Evolutionary conservation across 148 eudicot genomes (phyloP), one percentile per base, ranked within the genome.

Genomic region (Linanthus parryae): DNA sequence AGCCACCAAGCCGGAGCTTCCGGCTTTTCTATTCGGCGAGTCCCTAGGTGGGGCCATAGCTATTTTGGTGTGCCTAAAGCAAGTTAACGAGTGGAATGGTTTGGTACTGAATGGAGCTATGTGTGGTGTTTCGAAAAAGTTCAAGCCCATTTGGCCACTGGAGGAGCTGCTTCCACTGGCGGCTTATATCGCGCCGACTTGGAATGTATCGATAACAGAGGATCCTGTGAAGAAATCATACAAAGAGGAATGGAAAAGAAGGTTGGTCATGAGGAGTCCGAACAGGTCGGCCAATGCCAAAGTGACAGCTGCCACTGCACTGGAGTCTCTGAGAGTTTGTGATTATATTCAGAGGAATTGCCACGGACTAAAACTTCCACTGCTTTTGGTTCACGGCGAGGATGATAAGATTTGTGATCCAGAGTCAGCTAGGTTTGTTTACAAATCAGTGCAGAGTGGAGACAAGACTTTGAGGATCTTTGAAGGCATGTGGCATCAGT

Each of bases 21-120:
- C 81, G 1, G 57, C 66, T 31, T 76, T 76, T 16, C 23, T 76
- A 2, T 64, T 67, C 17, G 81, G 81, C 1, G 81, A 76, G 55
- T 76, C 81, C 16, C 31, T 76, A 5, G 81, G 76, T 2, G 81
- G 66, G 14, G 76, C 76, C 3, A 55, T 76, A 17, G 57, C 73
- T 5, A 59, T 54, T n/a, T 62, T 67, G 13, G 13, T 67, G 2
- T 62, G 67, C 65, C 51, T 71, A 1, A 47, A 48, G 48, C 73
- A 71, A 17, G 47, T 36, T 19, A 13, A 24, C 2, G 38, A 48
- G 17, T 75, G 80, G 76, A 56, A 52, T 12, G 80, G 76, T 7
- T 40, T 75, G 48, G 19, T 71, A 0, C 17, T 71, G 4, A 56
- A 53, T 20, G 80, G 76, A 39, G 70, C 80, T 12, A 71, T 75